These are phyloP conservation scores for Epichloe festucae DNA, from an alignment of 2,329 filamentous ascomycete species.

Conservation along the genomic window DNA sequence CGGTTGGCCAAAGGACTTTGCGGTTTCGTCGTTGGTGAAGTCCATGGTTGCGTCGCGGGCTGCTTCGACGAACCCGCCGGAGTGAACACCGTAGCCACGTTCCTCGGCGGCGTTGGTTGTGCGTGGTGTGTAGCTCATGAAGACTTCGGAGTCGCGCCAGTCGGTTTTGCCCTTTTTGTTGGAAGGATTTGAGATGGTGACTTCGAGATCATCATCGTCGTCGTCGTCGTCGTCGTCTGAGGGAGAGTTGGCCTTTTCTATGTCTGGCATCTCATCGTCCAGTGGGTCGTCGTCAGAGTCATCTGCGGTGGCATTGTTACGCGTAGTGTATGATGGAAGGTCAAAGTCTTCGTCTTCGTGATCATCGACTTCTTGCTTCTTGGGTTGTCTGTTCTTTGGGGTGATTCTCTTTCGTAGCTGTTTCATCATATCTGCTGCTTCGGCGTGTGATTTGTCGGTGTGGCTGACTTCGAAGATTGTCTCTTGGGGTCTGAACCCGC, in stretches of 20 bases:
- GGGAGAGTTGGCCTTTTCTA: neutral
- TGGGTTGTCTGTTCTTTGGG: constrained; percentile 33
- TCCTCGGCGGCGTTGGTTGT: constrained; percentile 74
- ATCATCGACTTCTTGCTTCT: constrained; percentile 25
- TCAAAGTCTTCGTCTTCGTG: constrained; percentile 18
- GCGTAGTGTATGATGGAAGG: constrained; percentile 5
- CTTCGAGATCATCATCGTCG: constrained; percentile 55
- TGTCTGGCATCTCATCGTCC: constrained; percentile 7
- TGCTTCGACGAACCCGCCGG: constrained; percentile 73
- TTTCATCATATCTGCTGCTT: constrained; percentile 65
- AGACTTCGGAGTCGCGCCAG: constrained; percentile 78
- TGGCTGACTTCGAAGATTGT: constrained; percentile 93
- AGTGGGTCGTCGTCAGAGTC: constrained; percentile 10
- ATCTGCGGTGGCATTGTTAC: constrained; percentile 10
- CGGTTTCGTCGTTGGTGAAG: constrained; percentile 74
- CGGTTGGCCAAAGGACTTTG: constrained; percentile 66
- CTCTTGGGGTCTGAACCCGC: constrained; percentile 77
- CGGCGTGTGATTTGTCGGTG: constrained; percentile 49
- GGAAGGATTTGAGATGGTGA: constrained; percentile 52
- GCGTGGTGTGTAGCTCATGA: constrained; percentile 91
- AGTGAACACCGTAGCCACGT: constrained; percentile 84
- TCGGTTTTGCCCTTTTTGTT: constrained; percentile 40
- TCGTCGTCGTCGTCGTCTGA: constrained; percentile 34
- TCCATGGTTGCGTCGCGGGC: constrained; percentile 88
- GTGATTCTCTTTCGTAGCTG: constrained; percentile 57